These are phyloP conservation scores for Arthrobotrys iridis DNA, from an alignment of 2,329 filamentous ascomycete species.

Conservation along the genomic window DNA sequence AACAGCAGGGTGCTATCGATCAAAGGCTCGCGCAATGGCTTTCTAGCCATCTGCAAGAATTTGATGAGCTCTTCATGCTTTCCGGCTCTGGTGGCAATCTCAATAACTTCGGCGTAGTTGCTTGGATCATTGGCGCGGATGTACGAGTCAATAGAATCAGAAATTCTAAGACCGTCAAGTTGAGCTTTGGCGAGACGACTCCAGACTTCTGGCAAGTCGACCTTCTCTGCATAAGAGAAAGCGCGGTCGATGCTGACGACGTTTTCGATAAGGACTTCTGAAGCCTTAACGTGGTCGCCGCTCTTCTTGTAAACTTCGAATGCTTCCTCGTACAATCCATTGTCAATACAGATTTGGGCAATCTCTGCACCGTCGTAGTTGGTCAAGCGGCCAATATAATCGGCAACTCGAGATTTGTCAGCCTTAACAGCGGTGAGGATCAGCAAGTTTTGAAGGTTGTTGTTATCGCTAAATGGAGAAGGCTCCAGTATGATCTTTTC, in stretches of 20 bases:
- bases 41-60: constrained; percentile 94
- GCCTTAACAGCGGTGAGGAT: constrained; percentile 97
- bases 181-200: constrained; percentile 98
- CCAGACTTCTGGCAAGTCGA: constrained; percentile 95
- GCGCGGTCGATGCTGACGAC: constrained; percentile 98
- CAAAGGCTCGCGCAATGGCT: constrained; percentile 90
- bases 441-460: constrained; percentile 92
- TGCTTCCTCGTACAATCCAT: constrained; percentile 94
- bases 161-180: constrained; percentile 90
- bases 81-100: constrained; percentile 91
- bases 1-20: constrained; percentile 96
- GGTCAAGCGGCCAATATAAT: constrained; percentile 92
- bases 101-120: constrained; percentile 95
- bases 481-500: constrained; percentile 99
- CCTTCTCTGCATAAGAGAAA: constrained; percentile 92
- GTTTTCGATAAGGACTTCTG: constrained; percentile 92
- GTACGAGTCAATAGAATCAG: constrained; percentile 94
- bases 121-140: constrained; percentile 92
- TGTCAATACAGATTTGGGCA: constrained; percentile 89
- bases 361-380: constrained; percentile 89
- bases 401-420: constrained; percentile 92
- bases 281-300: constrained; percentile 84
- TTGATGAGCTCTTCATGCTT: constrained; percentile 99
- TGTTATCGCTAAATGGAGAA: constrained; percentile 97
- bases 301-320: constrained; percentile 99